phyloP scores from a whole-genome alignment of 2,329 filamentous ascomycete species.

The Talaromyces verruculosus region DNA sequence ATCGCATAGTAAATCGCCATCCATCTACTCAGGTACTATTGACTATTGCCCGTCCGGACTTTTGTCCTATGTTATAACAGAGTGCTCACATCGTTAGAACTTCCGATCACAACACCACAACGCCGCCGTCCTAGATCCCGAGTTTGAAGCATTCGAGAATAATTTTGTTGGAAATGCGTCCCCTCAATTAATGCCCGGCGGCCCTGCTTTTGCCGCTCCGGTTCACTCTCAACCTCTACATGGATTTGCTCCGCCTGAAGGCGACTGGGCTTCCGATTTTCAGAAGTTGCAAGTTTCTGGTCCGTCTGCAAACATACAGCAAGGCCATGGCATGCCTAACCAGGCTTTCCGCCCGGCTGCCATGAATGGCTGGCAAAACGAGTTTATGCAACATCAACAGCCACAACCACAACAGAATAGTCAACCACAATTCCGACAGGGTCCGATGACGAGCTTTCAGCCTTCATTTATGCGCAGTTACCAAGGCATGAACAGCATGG shows the following conservation, averaged over 20 bases:
- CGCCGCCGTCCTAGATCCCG: constrained; percentile 59
- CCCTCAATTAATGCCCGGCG: constrained; percentile 41
- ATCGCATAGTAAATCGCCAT: constrained; percentile 60
- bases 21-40: constrained; percentile 51
- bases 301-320: constrained; percentile 45
- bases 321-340: constrained; percentile 48
- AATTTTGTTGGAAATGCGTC: constrained; percentile 34
- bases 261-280: constrained; percentile 50
- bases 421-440: constrained; percentile 27
- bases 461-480: constrained; percentile 32
- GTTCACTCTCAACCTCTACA: constrained; percentile 27
- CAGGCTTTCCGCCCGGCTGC: constrained; percentile 33
- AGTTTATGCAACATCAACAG: constrained; percentile 52
- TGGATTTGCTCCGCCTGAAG: constrained; percentile 25
- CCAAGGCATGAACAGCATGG: constrained; percentile 27
- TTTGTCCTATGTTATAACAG: constrained; percentile 13
- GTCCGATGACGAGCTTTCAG: constrained; percentile 30
- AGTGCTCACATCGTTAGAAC: constrained; percentile 46
- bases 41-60: background rate
- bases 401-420: constrained; percentile 34
- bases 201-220: constrained; percentile 29
- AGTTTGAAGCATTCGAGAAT: constrained; percentile 68
- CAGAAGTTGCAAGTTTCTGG: constrained; percentile 45
- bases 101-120: constrained; percentile 61
- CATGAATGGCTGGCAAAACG: constrained; percentile 58